Evolutionary conservation across 2,329 filamentous ascomycete genomes (phyloP), one percentile per base, ranked within the genome.

Genomic region (Fusarium odoratissimum): DNA sequence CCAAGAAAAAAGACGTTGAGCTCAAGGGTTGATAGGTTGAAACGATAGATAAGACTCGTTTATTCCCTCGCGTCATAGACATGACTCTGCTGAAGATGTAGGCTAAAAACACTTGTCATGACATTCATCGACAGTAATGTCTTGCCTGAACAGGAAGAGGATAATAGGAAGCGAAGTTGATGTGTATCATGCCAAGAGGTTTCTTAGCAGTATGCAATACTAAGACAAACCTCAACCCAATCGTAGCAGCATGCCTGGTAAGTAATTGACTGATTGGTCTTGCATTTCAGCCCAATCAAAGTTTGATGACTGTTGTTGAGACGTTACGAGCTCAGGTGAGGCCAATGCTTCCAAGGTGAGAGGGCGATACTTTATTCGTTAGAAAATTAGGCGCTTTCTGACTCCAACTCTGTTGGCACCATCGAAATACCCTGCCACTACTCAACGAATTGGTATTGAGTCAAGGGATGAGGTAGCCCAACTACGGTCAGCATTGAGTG

Each of bases 1-100:
- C 55, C 46, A 51, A 58, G 52, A 28, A 31, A 38, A 25, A 52
- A 51, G 48, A 38, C 46, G 48, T 52, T 54, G 61, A 56, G 54
- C 12, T 30, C 35, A 37, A 51, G n/a, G 30, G 41, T 45, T 57
- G 59, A 58, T 60, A 69, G 69, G 44, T 40, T 41, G 33, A 44
- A 40, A 25, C 30, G 14, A 51, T 45, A 73, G 71, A 72, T 57
- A 67, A 72, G 61, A 30, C 23, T 44, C 35, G 52, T 45, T 57
- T 60, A 58, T 69, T 72, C 65, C 56, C 63, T 51, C 70, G 52
- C 70, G 70, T 72, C 70, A 72, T 72, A 63, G 57, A 67, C 70
- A 67, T 71, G 42, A 59, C 42, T 33, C 40, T 57, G 17, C 31
- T 44, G 42, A 63, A 57, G 37, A 14, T 30, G 28, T 14, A 33